Evolutionary conservation across 1,284 basidiomycete species (phyloP), one percentile per base, ranked within the genome.

Genomic region (Irpex sp.): DNA sequence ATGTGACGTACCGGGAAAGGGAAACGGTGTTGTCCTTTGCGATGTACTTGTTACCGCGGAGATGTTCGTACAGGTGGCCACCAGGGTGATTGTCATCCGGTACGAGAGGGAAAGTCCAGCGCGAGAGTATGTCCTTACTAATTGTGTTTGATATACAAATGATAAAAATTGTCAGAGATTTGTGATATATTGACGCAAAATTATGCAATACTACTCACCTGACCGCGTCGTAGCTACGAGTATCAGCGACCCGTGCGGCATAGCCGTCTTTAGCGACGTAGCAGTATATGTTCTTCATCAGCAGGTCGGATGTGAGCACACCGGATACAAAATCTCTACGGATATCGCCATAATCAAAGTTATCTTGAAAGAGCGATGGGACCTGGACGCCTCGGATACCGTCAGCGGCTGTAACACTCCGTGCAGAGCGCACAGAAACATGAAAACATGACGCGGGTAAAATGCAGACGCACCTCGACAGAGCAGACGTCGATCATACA

Each of bases 311-410:
- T 0, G 94, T 97, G 62, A 99, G 81, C 52, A 99, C 87, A n/a
- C 96, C 96, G 68, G 94, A 92, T 23, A 99, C 91, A 71, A 99
- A 98, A 75, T 99, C 94, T 66, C 87, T 81, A 60, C 95, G 85
- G 64, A 98, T 83, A 73, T 95, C 91, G 55, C 90, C 88, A 72
- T 97, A 99, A 76, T 99, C 97, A 73, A 99, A 99, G 76, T 99
- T 99, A 75, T 99, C 97, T 69, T 97, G 96, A 77, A 98, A 99
- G 4, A 98, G 77, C 0, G 96, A 96, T 0, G 95, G 95, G 19
- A 98, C 90, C 92, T 94, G 67, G n/a, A 58, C 47, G 48, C 21
- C 23, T 42, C 55, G 14, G 5, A 14, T 37, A 23, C 33, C 28
- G 59, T 52, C 58, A 60, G 49, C 55, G 19, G 42, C 49, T 45